Base-by-base conservation (phyloP, 2,329 filamentous ascomycete species). In the Alternaria brassicae region DNA sequence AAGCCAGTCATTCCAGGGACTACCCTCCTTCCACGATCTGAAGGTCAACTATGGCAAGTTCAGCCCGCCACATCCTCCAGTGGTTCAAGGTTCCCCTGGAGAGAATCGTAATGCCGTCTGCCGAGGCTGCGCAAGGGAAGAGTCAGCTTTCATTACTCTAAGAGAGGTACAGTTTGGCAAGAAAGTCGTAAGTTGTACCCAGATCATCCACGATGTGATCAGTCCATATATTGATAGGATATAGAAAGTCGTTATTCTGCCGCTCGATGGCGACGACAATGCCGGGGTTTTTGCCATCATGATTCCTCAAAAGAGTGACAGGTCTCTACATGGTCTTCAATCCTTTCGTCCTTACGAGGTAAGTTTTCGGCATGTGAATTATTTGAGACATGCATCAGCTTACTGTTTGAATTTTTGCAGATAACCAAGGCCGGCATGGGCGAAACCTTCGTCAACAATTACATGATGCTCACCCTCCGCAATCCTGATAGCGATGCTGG, bases 201-300 rank as follows among this genome's bases (percentile, higher is more conserved):
- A 23, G 8, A 34, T 17, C 8, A 3, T n/a, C 44, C 5, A 36
- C 8, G 2, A 12, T 12, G 37, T 23, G 7, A 6, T 15, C 21
- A n/a, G 19, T 10, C 2, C 28, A 19, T n/a, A 1, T 40, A 6
- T 53, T 66, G 19, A 68, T 19, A 4, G 5, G 2, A 10, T 13
- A 7, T 30, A 71, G 69, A 72, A 63, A 28, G 25, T 68, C 3
- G 58, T 63, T 5, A 57, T 69, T 3, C 62, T 72, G 65, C 60
- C 61, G 1, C 53, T 72, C n/a, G 53, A 57, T 9, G 58, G 52
- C 32, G 54, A 62, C 6, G 58, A 64, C n/a, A 48, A 62, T 3
- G 41, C 47, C 9, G 65, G 53, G 1, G n/a, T 66, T 25, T 71
- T 69, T 30, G 66, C 66, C 42, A 71, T 72, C 25, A 56, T 68